These are phyloP conservation scores for Metschnikowia vanudenii DNA, from an alignment of 805 yeast genomes.

Conservation along the genomic window DNA sequence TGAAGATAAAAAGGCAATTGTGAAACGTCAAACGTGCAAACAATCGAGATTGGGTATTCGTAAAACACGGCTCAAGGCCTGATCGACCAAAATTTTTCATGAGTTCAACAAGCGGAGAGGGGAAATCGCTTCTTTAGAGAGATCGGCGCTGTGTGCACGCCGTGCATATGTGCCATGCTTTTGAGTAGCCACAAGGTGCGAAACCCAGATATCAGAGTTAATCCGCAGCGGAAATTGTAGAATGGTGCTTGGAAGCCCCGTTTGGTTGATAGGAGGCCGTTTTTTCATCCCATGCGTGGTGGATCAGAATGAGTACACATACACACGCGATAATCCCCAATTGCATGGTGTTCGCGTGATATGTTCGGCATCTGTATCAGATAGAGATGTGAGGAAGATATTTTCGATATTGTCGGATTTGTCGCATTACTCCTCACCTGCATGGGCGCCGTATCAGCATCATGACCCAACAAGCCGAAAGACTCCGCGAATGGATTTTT, in stretches of 20 bases:
- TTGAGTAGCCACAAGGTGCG: conserved; percentile 6
- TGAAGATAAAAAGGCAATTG: not conserved
- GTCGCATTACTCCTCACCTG: conserved; percentile 10
- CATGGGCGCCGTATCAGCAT: conserved; percentile 1
- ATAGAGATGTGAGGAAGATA: too few species aligned
- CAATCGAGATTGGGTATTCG: conserved; percentile 3
- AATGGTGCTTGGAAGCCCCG: too few species aligned
- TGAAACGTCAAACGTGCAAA: conserved; percentile 3
- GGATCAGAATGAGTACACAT: too few species aligned
- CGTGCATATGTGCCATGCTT: conserved; percentile 11
- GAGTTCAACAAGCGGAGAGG: conserved; percentile 15
- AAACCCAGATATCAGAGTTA: not conserved
- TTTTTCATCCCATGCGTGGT: too few species aligned
- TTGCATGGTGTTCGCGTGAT: too few species aligned
- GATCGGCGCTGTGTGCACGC: conserved; percentile 10
- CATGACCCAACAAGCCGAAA: conserved; percentile 8
- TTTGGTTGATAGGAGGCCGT: too few species aligned
- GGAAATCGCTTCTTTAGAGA: conserved; percentile 11
- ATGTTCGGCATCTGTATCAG: too few species aligned
- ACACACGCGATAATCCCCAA: too few species aligned
- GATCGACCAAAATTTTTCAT: conserved; percentile 14
- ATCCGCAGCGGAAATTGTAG: not conserved
- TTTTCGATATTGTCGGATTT: too few species aligned
- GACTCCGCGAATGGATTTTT: not conserved
- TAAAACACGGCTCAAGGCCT: conserved; percentile 4